Percentiles rank a stretch among this genome's conserved stretches.
phyloP scores from a whole-genome alignment of 139 green algal species.

The Pseudopediastrum boryanum region DNA sequence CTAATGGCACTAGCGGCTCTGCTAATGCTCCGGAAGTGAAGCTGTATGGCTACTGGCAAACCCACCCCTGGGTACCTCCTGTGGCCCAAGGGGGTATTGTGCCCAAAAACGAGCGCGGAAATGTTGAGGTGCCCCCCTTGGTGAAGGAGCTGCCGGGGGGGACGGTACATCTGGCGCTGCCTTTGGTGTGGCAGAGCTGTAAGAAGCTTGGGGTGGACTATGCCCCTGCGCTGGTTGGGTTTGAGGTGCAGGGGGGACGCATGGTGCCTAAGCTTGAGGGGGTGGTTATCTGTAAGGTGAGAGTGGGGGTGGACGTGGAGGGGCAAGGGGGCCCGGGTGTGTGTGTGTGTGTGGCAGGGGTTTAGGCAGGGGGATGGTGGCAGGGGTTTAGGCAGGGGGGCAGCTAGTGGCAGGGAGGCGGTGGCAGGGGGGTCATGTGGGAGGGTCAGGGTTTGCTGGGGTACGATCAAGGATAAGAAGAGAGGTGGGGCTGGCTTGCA shows the following conservation, averaged over 20 bases:
- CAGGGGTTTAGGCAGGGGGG: too few species aligned
- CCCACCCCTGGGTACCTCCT: conserved; percentile 53
- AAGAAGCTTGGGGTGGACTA: conserved; percentile 73
- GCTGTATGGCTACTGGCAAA: conserved; percentile 91
- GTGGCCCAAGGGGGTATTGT: conserved; percentile 70
- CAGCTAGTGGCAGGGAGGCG: not conserved
- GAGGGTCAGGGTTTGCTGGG: not conserved
- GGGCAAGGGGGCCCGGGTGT: too few species aligned
- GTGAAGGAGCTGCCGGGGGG: conserved; percentile 61
- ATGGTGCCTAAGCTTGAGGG: conserved; percentile 76
- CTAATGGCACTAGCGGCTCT: conserved; percentile 6
- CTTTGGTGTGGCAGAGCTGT: conserved; percentile 43
- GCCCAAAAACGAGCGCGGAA: conserved; percentile 81
- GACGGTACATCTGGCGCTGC: conserved; percentile 54
- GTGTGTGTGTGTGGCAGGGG: too few species aligned
- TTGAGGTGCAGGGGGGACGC: conserved; percentile 70
- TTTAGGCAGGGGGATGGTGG: too few species aligned
- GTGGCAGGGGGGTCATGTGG: not conserved
- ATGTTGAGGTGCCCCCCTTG: conserved; percentile 85
- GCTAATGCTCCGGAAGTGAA: conserved; percentile 8
- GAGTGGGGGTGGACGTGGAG: too few species aligned
- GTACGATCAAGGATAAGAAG: not conserved
- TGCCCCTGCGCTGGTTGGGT: conserved; percentile 77
- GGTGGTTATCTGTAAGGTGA: conserved; percentile 78
- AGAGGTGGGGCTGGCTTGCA: not conserved